Conservation (phyloP, 2,329 filamentous ascomycete genomes). For the Pseudocercospora pini-densiflorae region DNA sequence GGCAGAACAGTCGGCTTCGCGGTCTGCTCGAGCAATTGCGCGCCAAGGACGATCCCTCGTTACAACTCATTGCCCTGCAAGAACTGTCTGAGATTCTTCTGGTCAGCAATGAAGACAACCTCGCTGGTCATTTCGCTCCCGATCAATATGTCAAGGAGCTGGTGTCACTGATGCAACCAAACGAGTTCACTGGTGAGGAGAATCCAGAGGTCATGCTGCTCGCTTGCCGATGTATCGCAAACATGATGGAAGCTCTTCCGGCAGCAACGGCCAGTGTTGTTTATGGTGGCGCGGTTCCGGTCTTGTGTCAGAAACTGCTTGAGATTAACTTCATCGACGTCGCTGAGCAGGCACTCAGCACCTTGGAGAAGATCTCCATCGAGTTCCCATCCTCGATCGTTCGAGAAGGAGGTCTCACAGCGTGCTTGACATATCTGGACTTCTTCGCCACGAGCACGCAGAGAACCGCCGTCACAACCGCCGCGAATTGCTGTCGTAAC, state of each 20-base stretch:
- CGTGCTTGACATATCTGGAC: constrained; percentile 94
- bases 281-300: constrained; percentile 93
- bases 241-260: constrained; percentile 95
- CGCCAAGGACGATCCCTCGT: constrained; percentile 80
- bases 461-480: constrained; percentile 93
- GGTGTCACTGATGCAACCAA: constrained; percentile 87
- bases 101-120: constrained; percentile 94
- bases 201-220: constrained; percentile 98
- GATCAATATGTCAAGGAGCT: constrained; percentile 96
- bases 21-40: constrained; percentile 65
- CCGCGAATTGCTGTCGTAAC: constrained; percentile 97
- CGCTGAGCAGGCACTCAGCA: constrained; percentile 95
- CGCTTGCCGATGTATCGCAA: constrained; percentile 92
- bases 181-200: constrained; percentile 77
- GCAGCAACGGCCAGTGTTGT: constrained; percentile 94
- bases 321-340: constrained; percentile 98
- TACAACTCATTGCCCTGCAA: constrained; percentile 90
- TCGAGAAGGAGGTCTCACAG: constrained; percentile 89
- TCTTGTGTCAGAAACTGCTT: constrained; percentile 91
- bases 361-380: constrained; percentile 94
- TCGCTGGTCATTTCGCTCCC: constrained; percentile 92
- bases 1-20: constrained; percentile 77
- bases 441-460: constrained; percentile 98
- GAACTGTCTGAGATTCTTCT: constrained; percentile 92
- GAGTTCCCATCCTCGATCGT: constrained; percentile 97